These are phyloP conservation scores for Tilletia setariae DNA, from an alignment of 1,284 basidiomycete genomes.

Conservation along the genomic window DNA sequence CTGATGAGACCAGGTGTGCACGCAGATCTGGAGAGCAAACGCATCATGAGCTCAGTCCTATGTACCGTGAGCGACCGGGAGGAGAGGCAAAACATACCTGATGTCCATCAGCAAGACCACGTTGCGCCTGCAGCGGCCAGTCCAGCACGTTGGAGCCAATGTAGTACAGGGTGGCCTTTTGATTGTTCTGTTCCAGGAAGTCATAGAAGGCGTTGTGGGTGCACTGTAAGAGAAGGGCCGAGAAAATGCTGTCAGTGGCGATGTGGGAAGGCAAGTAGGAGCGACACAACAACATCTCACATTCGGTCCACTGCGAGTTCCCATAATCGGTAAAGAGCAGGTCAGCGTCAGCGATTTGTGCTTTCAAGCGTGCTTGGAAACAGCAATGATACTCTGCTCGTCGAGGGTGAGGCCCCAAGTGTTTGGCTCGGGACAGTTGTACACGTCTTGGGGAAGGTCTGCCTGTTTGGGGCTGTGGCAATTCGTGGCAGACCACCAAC, in stretches of 20 bases:
- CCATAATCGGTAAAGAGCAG: too few species aligned
- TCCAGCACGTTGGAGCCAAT: conserved; percentile 61
- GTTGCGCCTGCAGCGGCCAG: conserved; percentile 61
- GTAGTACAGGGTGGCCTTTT: conserved; percentile 59
- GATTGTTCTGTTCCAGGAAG: conserved; percentile 57
- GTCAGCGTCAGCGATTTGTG: too few species aligned
- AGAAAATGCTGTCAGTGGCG: too few species aligned
- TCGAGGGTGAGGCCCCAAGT: conserved; percentile 61
- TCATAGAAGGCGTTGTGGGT: conserved; percentile 61
- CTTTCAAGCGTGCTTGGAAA: too few species aligned
- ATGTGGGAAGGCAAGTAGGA: too few species aligned
- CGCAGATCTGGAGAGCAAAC: conserved; percentile 49
- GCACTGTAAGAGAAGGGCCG: conserved; percentile 31
- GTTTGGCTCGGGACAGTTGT: conserved; percentile 56
- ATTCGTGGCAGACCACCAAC: conserved; percentile 45
- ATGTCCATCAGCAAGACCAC: conserved; percentile 54
- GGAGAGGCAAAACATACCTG: conserved; percentile 10
- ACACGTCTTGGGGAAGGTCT: conserved; percentile 54
- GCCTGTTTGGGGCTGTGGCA: conserved; percentile 49
- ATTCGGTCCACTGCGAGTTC: conserved; percentile 56
- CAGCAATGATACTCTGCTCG: too few species aligned
- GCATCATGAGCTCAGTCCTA: too few species aligned
- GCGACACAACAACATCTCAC: too few species aligned
- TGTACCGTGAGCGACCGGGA: too few species aligned
- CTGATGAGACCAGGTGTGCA: conserved; percentile 57